Base-by-base conservation (phyloP, 2,329 filamentous ascomycete species). In the Colletotrichum lupini region DNA sequence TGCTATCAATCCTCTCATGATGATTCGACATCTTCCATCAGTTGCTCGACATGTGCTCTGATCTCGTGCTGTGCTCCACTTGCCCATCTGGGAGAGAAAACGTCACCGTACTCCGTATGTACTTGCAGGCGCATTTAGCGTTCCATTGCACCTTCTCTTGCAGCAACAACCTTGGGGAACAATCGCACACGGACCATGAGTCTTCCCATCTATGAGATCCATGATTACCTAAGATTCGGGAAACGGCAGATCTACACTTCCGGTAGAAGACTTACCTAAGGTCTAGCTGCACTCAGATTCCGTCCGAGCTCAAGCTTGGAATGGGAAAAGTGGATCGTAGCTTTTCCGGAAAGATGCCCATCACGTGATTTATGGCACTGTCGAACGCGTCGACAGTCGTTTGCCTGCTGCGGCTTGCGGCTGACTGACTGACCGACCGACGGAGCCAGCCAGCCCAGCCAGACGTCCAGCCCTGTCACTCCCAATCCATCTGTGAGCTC, bases 361-460 rank as follows among this genome's bases (percentile, higher is more conserved):
- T 56, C 71, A 73, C 71, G 71, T 73, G 71, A 73, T 8, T 3
- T 1, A 7, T 26, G 2, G 8, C 3, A 46, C 60, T 24, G 35
- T 55, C 59, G 73, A 71, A 76, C 75, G 75, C 75, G 75, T 76
- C 67, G 73, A 63, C 67, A 30, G 60, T 75, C 49, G 75, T 75
- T 75, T 76, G 75, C 75, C 75, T 76, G 67, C 69, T 64, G 73
- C 70, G 69, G 64, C 61, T 64, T 66, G 35, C 69, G 69, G 73
- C 73, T 73, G 64, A 69, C 73, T 73, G 64, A 69, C 64, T 66
- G 46, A 60, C 59, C 56, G 62, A 56, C 60, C 56, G 46, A 73
- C 72, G 56, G 63, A 72, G 72, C 68, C 72, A 49, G 42, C 52
- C 52, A 55, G 52, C 52, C 52, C 42, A 59, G 58, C 69, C 53